Evolutionary conservation across 2,329 filamentous ascomycete species (phyloP), one percentile per base, ranked within the genome.

Genomic region (Apiospora malaysiana): DNA sequence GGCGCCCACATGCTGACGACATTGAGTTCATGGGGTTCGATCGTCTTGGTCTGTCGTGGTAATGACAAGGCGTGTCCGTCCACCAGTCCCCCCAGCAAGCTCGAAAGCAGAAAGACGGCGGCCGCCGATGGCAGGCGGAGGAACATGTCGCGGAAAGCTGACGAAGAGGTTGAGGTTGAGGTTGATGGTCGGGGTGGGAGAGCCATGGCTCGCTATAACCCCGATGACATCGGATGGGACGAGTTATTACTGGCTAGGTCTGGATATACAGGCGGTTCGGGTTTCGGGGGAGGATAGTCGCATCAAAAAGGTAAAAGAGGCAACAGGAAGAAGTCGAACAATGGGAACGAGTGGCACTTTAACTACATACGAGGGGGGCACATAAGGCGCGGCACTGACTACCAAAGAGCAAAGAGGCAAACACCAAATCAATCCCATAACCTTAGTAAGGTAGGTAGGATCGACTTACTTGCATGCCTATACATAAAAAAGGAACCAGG

Each of bases 1-100:
- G 75, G 79, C 46, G 84, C 83, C 77, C 81, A 85, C 46, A 81
- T 77, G 42, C 42, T 45, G 46, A 80, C 72, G 8, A 84, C 82
- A 70, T 83, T 78, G 70, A 85, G 75, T 68, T 82, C 80, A 69
- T 76, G 81, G 23, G 78, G 77, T 32, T 77, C 77, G 68, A 85
- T 71, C 0, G 82, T 78, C 70, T 78, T 76, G 8, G 84, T 85
- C 69, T 83, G 80, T 51, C 79, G 81, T 18, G 67, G 67, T 2
- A 68, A 18, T 4, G 42, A 45, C 21, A 85, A 75, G 66, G 77
- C 80, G 76, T 85, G 79, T 63, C 79, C 80, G n/a, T 77, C 71
- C 23, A 80, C 76, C 70, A 79, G 72, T 12, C 43, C 65, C 72
- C 66, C 46, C 72, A 81, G 73, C 43, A 83, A 74, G 56, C 77